Evolutionary conservation across 2,329 filamentous ascomycete species (phyloP).

Genomic region (Hansfordia pulvinata): DNA sequence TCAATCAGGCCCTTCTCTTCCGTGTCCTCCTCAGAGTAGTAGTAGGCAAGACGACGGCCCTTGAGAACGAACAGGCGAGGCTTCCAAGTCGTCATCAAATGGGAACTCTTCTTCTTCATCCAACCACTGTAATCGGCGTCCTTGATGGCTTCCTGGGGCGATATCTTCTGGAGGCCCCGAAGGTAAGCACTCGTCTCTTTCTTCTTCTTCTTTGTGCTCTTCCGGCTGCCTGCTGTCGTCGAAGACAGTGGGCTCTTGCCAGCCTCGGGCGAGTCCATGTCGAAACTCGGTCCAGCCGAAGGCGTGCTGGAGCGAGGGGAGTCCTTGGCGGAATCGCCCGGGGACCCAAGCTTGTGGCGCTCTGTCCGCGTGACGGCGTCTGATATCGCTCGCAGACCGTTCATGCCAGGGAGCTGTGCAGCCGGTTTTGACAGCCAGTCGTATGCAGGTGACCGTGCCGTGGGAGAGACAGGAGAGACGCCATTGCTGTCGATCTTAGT

Average conservation of each 20-base stretch:
- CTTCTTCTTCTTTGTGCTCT: conserved; percentile 57
- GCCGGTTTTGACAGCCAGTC: conserved; percentile 46
- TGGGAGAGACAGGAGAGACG: conserved; percentile 29
- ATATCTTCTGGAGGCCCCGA: conserved; percentile 68
- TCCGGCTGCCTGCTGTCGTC: conserved; percentile 31
- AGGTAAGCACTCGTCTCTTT: conserved; percentile 93
- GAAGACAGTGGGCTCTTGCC: conserved; percentile 40
- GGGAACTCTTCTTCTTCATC: conserved; percentile 99
- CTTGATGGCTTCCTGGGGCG: conserved; percentile 70
- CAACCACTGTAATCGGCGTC: conserved; percentile 89
- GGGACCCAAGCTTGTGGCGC: conserved; percentile 34
- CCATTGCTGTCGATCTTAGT: conserved; percentile 42
- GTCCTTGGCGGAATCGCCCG: conserved; percentile 37
- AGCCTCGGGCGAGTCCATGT: conserved; percentile 60
- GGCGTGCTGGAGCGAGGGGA: conserved; percentile 57
- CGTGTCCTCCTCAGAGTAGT: conserved; percentile 84
- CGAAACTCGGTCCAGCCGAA: conserved; percentile 55
- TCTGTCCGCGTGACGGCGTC: conserved; percentile 50
- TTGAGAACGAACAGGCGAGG: conserved; percentile 89
- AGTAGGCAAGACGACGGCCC: conserved; percentile 84
- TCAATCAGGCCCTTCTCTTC: conserved; percentile 95
- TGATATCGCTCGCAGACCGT: conserved; percentile 71
- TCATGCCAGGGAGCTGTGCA: conserved; percentile 35
- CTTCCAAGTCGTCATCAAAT: conserved; percentile 96
- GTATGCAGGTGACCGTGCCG: conserved; percentile 28